Base-by-base conservation (phyloP, 345 rosid genomes). In the Firmiana major region DNA sequence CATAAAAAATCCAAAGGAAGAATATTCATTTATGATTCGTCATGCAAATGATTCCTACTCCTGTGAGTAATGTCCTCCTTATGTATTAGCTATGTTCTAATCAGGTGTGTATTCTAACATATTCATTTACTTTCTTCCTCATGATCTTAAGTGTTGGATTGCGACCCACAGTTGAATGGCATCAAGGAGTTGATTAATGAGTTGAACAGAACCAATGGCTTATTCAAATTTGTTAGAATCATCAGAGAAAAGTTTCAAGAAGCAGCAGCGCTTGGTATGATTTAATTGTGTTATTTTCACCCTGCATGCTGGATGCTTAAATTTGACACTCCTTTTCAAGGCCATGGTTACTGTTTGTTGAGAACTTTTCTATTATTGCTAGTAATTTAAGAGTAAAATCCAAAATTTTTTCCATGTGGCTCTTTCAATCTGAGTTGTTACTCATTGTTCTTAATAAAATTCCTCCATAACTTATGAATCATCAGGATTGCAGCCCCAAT, bases 241-340 rank as follows among this genome's bases (percentile, higher is more conserved):
- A 89, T 92, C 94, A 93, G 98, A 87, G 82, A 85, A 68, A 89
- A 78, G 87, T 96, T 96, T 87, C 87, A 79, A 80, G 90, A 91
- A 89, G 80, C 89, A 70, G 90, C 88, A 40, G 77, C 76, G 54
- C 76, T 74, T 76, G 97, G 98, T 96, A 87, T 51, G 26, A 74
- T 9, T 45, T 76, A 31, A 38, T 57, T 57, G 54, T 17, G 9
- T 55, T 53, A 15, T 19, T 82, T 53, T 67, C 43, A 60, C 58
- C 57, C 72, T 53, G 69, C 38, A 49, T 76, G n/a, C 36, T 71
- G 6, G 53, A 12, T 77, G n/a, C 60, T 76, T 74, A 46, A 21
- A 71, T 48, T 49, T 71, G 63, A 59, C 54, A 51, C 28, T 48
- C 38, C 54, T 77, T 64, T 75, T 64, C 40, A 11, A n/a, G 11